A percentile compares a stretch with the other conserved stretches of the same genome.
Conservation (phyloP, 2,329 filamentous ascomycete genomes). For the Microcyclospora tardicrescens region DNA sequence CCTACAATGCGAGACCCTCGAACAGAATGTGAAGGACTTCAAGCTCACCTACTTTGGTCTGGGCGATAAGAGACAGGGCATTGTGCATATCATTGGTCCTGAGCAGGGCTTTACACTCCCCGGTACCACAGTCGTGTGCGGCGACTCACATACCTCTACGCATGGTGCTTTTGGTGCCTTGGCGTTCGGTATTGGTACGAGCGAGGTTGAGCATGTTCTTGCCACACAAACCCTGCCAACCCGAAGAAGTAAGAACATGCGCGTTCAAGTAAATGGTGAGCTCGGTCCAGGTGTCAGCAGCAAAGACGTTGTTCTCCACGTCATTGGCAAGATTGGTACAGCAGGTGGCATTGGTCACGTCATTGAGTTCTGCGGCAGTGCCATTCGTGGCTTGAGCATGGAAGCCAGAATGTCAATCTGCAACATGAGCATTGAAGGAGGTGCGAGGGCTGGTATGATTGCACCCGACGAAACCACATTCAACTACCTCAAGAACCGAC, state of each 20-base stretch:
- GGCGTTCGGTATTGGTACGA: constrained; percentile 94
- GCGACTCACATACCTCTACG: constrained; percentile 95
- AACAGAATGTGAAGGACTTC: constrained; percentile 95
- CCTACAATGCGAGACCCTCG: constrained; percentile 85
- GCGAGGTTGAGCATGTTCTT: constrained; percentile 95
- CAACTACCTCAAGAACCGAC: constrained; percentile 84
- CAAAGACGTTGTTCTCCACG: constrained; percentile 88
- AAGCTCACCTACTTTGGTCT: constrained; percentile 95
- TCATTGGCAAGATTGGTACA: constrained; percentile 87
- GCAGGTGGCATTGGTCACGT: constrained; percentile 89
- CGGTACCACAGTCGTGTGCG: constrained; percentile 91
- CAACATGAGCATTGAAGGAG: constrained; percentile 98
- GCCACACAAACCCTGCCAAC: constrained; percentile 93
- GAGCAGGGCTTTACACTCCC: constrained; percentile 98
- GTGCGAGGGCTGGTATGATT: constrained; percentile 91
- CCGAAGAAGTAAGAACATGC: constrained; percentile 96
- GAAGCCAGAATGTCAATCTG: constrained; percentile 98
- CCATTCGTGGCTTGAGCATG: constrained; percentile 81
- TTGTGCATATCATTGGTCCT: constrained; percentile 95
- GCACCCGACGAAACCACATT: constrained; percentile 90
- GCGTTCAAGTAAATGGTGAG: constrained; percentile 85
- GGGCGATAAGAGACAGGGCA: constrained; percentile 90
- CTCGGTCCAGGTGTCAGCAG: constrained; percentile 83
- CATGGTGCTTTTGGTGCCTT: constrained; percentile 93
- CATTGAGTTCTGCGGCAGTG: constrained; percentile 94